Percentiles rank a stretch among this genome's conserved stretches.
Conservation (phyloP, 768 basidiomycete genomes). For the Russula brevipes region DNA sequence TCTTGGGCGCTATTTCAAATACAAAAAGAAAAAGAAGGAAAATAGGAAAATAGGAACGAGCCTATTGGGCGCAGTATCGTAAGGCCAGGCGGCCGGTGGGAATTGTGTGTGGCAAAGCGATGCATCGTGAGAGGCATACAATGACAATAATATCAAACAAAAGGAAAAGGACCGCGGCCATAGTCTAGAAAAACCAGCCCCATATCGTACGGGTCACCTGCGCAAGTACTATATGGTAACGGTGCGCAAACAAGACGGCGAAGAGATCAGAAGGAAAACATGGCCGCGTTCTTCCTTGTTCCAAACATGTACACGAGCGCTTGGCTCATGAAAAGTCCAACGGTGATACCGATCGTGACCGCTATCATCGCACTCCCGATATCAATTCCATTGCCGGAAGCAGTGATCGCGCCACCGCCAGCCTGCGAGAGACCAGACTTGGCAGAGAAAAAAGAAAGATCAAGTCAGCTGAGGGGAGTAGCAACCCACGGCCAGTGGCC, state of each 20-base stretch:
- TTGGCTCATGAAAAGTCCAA: conserved; percentile 84
- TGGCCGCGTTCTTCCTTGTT: conserved; percentile 72
- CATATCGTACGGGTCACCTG: not conserved
- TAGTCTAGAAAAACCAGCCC: not conserved
- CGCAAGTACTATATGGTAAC: not conserved
- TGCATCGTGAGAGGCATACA: not conserved
- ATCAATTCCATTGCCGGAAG: conserved; percentile 75
- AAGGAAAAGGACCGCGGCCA: not conserved
- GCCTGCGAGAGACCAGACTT: conserved; percentile 84
- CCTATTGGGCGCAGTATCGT: no score
- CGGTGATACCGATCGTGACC: conserved; percentile 88
- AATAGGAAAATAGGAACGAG: not conserved
- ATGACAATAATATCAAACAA: not conserved
- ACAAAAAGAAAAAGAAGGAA: not conserved
- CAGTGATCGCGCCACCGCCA: conserved; percentile 62
- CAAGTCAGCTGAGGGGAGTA: conserved; percentile 6
- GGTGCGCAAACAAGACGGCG: not conserved
- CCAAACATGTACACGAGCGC: conserved; percentile 86
- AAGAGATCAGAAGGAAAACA: conserved; percentile 66
- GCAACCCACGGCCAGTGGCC: not conserved
- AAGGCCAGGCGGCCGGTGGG: not conserved
- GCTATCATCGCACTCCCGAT: conserved; percentile 84
- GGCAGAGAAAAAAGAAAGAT: not conserved
- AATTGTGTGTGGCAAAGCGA: not conserved
- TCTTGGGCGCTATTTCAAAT: no score